Percentiles rank a stretch among this genome's conserved stretches.
phyloP scores from a whole-genome alignment of 2,329 filamentous ascomycete species.

The Waltergamsia citrina region DNA sequence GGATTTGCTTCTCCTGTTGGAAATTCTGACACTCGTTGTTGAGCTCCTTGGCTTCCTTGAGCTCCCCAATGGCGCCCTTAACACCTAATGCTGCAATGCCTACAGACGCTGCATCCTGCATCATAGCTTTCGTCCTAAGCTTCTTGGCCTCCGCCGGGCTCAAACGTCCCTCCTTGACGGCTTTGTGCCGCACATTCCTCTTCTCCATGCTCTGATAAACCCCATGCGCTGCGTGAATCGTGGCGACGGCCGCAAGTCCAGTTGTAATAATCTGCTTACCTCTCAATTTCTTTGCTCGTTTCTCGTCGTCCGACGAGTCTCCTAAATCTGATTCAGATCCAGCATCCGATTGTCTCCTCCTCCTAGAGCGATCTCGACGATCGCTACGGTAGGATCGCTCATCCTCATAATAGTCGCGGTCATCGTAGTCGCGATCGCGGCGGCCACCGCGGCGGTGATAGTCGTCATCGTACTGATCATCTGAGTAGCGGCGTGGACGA shows the following conservation, averaged over 20 bases:
- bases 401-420: conserved; percentile 34
- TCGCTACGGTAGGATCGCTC: conserved; percentile 31
- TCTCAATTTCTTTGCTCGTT: conserved; percentile 45
- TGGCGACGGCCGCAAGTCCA: conserved; percentile 47
- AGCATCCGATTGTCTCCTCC: conserved; percentile 32
- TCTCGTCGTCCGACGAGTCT: conserved; percentile 48
- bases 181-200: conserved; percentile 40
- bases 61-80: conserved; percentile 44
- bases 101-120: conserved; percentile 50
- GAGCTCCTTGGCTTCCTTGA: conserved; percentile 45
- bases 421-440: conserved; percentile 24
- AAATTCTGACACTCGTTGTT: conserved; percentile 38
- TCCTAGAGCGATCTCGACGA: conserved; percentile 21
- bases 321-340: conserved; percentile 45
- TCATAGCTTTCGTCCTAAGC: conserved; percentile 44
- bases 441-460: conserved; percentile 15
- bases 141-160: conserved; percentile 42
- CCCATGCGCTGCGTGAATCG: conserved; percentile 49
- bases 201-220: conserved; percentile 51
- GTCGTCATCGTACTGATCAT: conserved; percentile 36
- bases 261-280: conserved; percentile 52
- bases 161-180: conserved; percentile 43
- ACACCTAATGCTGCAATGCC: conserved; percentile 49
- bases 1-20: conserved; percentile 35
- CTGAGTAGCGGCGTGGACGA: conserved; percentile 21